Evolutionary conservation across 768 basidiomycete genomes (phyloP).

Genomic region (Hygrophorus pudorinus): DNA sequence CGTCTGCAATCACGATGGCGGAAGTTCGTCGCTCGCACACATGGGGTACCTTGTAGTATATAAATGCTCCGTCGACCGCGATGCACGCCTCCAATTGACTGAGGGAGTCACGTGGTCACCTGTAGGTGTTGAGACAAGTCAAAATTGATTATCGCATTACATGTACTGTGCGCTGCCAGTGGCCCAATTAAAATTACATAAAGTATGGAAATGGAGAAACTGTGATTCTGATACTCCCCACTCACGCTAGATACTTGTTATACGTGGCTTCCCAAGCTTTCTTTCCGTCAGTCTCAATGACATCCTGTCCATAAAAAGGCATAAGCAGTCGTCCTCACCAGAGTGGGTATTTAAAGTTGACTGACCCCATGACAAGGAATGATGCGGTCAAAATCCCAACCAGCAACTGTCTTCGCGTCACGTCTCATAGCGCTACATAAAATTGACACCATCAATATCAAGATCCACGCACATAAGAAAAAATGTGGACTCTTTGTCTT

Average conservation of each 20-base stretch:
- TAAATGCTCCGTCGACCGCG: too few species aligned
- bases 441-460: background rate
- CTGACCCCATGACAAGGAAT: slow-evolving; percentile 60
- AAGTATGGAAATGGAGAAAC: too few species aligned
- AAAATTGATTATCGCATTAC: too few species aligned
- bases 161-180: too few species aligned
- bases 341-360: slow-evolving; percentile 1
- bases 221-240: background rate
- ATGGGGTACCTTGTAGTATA: too few species aligned
- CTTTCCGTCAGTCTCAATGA: slow-evolving; percentile 39
- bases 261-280: slow-evolving; percentile 27
- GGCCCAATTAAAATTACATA: too few species aligned
- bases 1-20: too few species aligned
- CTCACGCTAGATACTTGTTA: slow-evolving; percentile 15
- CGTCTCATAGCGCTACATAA: slow-evolving; percentile 40
- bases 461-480: background rate
- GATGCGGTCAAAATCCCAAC: slow-evolving; percentile 67
- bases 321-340: background rate
- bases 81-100: too few species aligned
- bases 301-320: slow-evolving; percentile 23
- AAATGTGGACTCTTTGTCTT: slow-evolving; percentile 19
- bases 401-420: slow-evolving; percentile 52
- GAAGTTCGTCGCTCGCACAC: too few species aligned
- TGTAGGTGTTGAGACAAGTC: too few species aligned
- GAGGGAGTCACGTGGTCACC: too few species aligned